Evolutionary conservation across 2,329 filamentous ascomycete genomes (phyloP).

Genomic region (Fonsecaea monophora): DNA sequence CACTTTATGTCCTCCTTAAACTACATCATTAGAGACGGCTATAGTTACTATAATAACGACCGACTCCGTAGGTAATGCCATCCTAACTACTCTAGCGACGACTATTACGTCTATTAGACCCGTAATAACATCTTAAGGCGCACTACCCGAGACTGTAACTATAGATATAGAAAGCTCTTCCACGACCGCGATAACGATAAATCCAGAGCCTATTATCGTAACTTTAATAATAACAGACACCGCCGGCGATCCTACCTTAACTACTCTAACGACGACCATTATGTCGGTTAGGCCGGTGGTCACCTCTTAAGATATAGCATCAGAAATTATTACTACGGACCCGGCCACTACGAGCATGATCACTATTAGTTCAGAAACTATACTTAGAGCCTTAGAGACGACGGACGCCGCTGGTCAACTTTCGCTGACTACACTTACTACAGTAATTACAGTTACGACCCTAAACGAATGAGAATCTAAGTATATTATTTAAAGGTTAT

Average conservation of each 20-base stretch:
- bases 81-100: constrained; percentile 6
- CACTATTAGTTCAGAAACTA: constrained; percentile 8
- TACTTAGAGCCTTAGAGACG: constrained; percentile 2
- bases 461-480: not conserved
- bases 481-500: constrained; percentile 7
- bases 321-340: constrained; percentile 5
- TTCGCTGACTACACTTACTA: constrained; percentile 6
- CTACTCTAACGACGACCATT: constrained; percentile 6
- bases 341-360: constrained; percentile 5
- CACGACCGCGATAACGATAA: not conserved
- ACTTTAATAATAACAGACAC: constrained; percentile 4
- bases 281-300: constrained; percentile 3
- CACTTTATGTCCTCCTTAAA: constrained; percentile 6
- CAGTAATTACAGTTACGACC: constrained; percentile 6
- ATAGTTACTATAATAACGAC: not conserved
- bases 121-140: constrained; percentile 1
- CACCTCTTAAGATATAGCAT: constrained; percentile 6
- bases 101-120: not conserved
- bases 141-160: not conserved
- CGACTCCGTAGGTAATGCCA: not conserved
- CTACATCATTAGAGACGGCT: constrained; percentile 1
- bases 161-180: not conserved
- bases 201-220: not conserved
- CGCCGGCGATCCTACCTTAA: constrained; percentile 6
- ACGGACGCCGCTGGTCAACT: constrained; percentile 8